Base-by-base conservation (phyloP, 768 basidiomycete genomes). In the Amanita muscaria region DNA sequence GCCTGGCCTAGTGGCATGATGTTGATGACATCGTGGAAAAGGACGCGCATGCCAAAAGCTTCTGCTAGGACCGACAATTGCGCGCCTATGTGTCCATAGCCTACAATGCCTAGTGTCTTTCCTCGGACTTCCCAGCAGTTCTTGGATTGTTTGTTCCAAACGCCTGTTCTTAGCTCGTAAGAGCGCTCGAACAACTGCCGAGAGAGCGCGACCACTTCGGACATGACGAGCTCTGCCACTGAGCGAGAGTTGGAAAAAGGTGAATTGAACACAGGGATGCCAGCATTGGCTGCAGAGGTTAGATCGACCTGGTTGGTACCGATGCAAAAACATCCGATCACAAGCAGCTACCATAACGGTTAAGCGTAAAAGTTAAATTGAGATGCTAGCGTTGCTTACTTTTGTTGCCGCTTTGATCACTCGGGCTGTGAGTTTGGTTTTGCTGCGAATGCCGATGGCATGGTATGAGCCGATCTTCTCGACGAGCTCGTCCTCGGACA, bases 131-230 rank as follows among this genome's bases (percentile, higher is more conserved):
- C 96, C 91, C 92, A 99, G 67, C 96, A 99, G 50, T 82, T 81
- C 60, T 96, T 97, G 53, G 91, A 94, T 58, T 97, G 86, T 67
- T 99, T 99, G 74, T 99, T 98, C 96, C 96, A 99, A 57, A 86
- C 64, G 36, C 96, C 96, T 25, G 79, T 72, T 44, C 79, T 81
- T 69, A 99, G 75, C 68, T 99, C 96, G 53, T 72, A 77, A 18
- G 83, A 68, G 45, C 96, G 85, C 64, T 99, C 88, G 55, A 81
- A 80, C 54, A 94, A 78, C 59, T 99, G 96, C 19, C 96, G 84
- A 3, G 94, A 94, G 51, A 99, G 82, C 3, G 85, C 85, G 57
- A 99, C 77, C 56, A 98, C 74, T 65, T 99, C 96, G 47, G 82
- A 74, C 64, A 99, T 79, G 64, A 99, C 96, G 38, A 99, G 80